Conservation (phyloP, 2,329 filamentous ascomycete species). For the Metarhizium sp. region DNA sequence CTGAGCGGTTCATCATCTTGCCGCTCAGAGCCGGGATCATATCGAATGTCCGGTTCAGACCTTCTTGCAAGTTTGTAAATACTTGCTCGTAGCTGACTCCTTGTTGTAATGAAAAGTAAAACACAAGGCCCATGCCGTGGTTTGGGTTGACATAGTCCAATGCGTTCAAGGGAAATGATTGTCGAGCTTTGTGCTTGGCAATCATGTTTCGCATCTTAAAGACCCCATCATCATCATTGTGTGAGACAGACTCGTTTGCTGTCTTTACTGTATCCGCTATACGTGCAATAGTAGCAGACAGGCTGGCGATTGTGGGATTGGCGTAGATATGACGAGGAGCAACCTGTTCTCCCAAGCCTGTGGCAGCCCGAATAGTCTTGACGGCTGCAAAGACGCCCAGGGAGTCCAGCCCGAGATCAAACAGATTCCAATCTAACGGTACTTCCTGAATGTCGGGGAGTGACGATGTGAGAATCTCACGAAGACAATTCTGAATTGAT, state of each 20-base stretch:
- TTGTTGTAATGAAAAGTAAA: slow-evolving; percentile 24
- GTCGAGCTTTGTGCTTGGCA: slow-evolving; percentile 15
- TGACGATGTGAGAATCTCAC: slow-evolving; percentile 11
- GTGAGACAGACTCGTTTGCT: slow-evolving; percentile 24
- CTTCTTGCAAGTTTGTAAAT: slow-evolving; percentile 22
- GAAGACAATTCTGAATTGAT: slow-evolving; percentile 12
- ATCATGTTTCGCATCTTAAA: slow-evolving; percentile 11
- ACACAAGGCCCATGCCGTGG: slow-evolving; percentile 19
- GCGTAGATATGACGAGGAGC: slow-evolving; percentile 25
- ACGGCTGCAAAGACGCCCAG: slow-evolving; percentile 19
- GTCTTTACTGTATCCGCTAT: slow-evolving; percentile 9
- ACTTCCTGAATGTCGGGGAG: slow-evolving; percentile 10
- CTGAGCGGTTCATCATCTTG: slow-evolving; percentile 21
- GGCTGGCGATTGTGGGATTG: slow-evolving; percentile 17
- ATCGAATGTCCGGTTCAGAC: slow-evolving; percentile 23
- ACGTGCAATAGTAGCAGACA: slow-evolving; percentile 15
- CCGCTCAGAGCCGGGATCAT: slow-evolving; percentile 27
- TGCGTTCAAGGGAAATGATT: slow-evolving; percentile 19
- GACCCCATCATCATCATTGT: background rate
- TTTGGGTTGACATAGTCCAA: slow-evolving; percentile 24
- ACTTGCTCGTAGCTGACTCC: slow-evolving; percentile 17
- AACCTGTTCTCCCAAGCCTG: slow-evolving; percentile 18
- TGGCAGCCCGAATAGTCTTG: slow-evolving; percentile 20
- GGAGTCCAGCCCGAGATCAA: slow-evolving; percentile 22
- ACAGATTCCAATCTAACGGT: slow-evolving; percentile 15